Evolutionary conservation across 78 protist genomes (phyloP).

Genomic region (Mastigamoeba balamuthi): DNA sequence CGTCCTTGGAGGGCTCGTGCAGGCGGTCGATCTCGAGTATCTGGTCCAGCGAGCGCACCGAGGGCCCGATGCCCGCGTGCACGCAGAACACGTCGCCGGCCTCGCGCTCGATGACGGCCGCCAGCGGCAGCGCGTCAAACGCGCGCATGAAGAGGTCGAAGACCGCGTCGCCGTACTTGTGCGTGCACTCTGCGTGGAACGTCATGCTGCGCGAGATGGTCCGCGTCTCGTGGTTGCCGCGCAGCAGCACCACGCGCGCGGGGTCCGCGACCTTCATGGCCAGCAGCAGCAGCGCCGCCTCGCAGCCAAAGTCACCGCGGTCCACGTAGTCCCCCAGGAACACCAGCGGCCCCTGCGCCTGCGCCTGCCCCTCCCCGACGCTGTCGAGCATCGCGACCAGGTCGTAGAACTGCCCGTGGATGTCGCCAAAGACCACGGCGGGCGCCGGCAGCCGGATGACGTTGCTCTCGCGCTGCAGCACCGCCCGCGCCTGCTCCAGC

Average conservation of each 20-base stretch:
- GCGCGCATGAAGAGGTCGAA: neutral
- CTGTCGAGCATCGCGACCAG: neutral
- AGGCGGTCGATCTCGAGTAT: neutral
- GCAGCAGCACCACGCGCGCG: neutral
- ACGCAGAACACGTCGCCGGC: neutral
- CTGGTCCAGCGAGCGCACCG: neutral
- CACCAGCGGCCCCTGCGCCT: too few relatives aligned
- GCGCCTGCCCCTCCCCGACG: too few relatives aligned
- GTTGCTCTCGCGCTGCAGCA: too few relatives aligned
- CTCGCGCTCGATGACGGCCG: neutral
- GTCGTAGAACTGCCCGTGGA: constrained; percentile 26
- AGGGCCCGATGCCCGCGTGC: constrained; percentile 12
- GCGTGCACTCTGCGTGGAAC: constrained; percentile 6
- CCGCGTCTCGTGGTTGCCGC: neutral
- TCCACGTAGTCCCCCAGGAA: constrained; percentile 46
- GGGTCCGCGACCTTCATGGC: constrained; percentile 11
- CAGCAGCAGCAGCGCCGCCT: neutral
- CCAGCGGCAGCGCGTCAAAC: constrained; percentile 14
- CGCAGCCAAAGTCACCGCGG: constrained; percentile 2
- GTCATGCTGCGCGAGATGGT: neutral
- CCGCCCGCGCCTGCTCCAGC: too few relatives aligned
- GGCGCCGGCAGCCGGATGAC: neutral
- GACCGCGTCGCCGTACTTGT: neutral
- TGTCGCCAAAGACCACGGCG: constrained; percentile 6
- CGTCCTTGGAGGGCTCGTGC: neutral